Evolutionary conservation across 2,329 filamentous ascomycete genomes (phyloP), one percentile per base, ranked within the genome.

Genomic region (Beauveria medogensis): DNA sequence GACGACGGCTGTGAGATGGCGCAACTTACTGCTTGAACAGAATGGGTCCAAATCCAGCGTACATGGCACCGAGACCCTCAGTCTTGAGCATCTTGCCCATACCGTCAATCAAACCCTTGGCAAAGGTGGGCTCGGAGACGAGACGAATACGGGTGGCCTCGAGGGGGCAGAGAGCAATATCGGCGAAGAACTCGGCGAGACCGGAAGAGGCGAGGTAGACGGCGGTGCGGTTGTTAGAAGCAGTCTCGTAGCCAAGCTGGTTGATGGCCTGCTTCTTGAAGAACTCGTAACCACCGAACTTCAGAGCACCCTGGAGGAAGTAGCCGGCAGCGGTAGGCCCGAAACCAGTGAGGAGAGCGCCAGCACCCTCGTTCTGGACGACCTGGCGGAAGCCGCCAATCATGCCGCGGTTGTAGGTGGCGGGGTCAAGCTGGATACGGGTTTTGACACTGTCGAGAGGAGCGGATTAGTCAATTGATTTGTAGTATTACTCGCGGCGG

Each of bases 121-220:
- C 89, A 74, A 91, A 92, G 69, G 82, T 87, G 66, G 90, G 89
- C 74, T 92, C 82, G 62, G 89, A 91, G 65, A 92, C 90, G 72
- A 93, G 85, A 82, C 89, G 89, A 73, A 93, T 92, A 83, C 90
- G 88, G 75, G 89, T 92, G 67, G 89, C 90, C 81, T 93, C 89
- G 63, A 92, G 87, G 68, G 89, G 90, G 84, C 89, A 92, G 44
- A 92, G 88, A 65, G 89, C 87, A 69, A 91, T 82, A 71, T 90
- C 87, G 66, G 83, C 83, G 67, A 86, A 83, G 73, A 86, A 80
- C 71, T 86, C 83, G 53, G 82, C 83, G 57, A 75, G 72, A 55
- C 81, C 83, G 65, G 82, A 77, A 41, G 83, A 85, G 67, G 81
- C 86, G 67, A 90, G 82, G 82, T 91, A 91, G 76, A 91, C 85